Conservation (phyloP, 2,329 filamentous ascomycete genomes). For the Scytalidium lignicola region DNA sequence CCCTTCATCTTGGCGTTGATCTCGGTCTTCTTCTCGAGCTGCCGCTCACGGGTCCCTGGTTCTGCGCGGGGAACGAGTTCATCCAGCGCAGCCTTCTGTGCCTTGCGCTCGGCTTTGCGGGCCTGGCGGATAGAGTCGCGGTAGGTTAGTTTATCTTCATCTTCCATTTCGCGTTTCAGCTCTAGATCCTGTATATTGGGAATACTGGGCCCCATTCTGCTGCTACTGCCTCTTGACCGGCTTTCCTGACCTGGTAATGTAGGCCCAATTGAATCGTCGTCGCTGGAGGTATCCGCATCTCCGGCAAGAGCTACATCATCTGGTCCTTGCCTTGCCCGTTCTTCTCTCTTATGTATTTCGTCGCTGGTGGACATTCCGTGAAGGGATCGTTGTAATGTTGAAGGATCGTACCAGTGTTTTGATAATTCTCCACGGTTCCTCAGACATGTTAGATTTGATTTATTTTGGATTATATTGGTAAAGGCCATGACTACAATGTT, state of each 20-base stretch:
- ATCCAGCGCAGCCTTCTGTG: slow-evolving; percentile 69
- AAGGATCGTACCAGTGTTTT: slow-evolving; percentile 89
- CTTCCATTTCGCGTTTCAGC: slow-evolving; percentile 43
- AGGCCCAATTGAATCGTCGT: slow-evolving; percentile 39
- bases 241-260: slow-evolving; percentile 33
- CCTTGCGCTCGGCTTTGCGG: slow-evolving; percentile 58
- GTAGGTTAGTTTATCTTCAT: slow-evolving; percentile 42
- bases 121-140: slow-evolving; percentile 51
- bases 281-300: neutral
- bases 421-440: slow-evolving; percentile 83
- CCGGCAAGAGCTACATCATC: slow-evolving; percentile 18
- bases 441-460: slow-evolving; percentile 37
- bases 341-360: neutral
- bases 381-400: slow-evolving; percentile 36
- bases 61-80: slow-evolving; percentile 81
- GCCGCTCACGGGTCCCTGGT: slow-evolving; percentile 73
- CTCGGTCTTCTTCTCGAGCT: slow-evolving; percentile 78
- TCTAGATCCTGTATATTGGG: slow-evolving; percentile 72
- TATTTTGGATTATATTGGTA: neutral
- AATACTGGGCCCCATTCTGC: slow-evolving; percentile 50
- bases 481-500: neutral
- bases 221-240: slow-evolving; percentile 18
- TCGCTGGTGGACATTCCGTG: slow-evolving; percentile 1
- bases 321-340: slow-evolving; percentile 1
- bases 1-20: slow-evolving; percentile 66